Conservation (phyloP, 306 rosid species). For the Rosa persica region DNA sequence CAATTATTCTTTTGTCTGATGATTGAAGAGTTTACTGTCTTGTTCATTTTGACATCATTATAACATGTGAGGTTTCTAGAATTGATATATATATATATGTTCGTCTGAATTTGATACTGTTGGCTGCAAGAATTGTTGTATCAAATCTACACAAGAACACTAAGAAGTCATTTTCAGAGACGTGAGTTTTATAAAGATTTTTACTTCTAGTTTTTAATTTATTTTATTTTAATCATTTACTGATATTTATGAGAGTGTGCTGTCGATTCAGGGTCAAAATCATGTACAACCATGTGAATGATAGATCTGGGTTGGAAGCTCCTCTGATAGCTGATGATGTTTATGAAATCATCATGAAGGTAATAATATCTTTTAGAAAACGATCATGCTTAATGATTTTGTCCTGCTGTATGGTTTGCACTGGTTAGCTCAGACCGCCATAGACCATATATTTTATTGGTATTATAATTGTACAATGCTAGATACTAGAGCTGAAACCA, state of each 20-base stretch:
- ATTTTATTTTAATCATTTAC: not conserved
- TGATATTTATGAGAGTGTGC: slow-evolving; percentile 16
- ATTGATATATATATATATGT: too few species aligned
- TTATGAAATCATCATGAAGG: slow-evolving; percentile 74
- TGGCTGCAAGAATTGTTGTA: slow-evolving; percentile 85
- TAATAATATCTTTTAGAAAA: too few species aligned
- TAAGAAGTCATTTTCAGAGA: slow-evolving; percentile 62
- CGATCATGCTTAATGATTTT: too few species aligned
- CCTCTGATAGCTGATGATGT: slow-evolving; percentile 78
- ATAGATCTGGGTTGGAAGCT: slow-evolving; percentile 71
- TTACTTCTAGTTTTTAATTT: not conserved
- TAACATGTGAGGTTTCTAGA: not conserved
- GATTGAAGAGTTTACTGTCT: not conserved
- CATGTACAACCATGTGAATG: slow-evolving; percentile 61
- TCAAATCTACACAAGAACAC: slow-evolving; percentile 81
- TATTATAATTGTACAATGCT: not conserved
- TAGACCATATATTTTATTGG: not conserved
- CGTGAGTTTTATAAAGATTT: slow-evolving; percentile 43
- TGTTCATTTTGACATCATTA: not conserved
- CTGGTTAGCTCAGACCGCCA: too few species aligned
- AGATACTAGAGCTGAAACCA: too few species aligned
- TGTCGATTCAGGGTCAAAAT: slow-evolving; percentile 44
- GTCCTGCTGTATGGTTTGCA: too few species aligned
- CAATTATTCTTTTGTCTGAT: too few species aligned
- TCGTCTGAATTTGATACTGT: slow-evolving; percentile 39